Evolutionary conservation across 2,329 filamentous ascomycete species (phyloP).

Genomic region (Dactylonectria macrodidyma): DNA sequence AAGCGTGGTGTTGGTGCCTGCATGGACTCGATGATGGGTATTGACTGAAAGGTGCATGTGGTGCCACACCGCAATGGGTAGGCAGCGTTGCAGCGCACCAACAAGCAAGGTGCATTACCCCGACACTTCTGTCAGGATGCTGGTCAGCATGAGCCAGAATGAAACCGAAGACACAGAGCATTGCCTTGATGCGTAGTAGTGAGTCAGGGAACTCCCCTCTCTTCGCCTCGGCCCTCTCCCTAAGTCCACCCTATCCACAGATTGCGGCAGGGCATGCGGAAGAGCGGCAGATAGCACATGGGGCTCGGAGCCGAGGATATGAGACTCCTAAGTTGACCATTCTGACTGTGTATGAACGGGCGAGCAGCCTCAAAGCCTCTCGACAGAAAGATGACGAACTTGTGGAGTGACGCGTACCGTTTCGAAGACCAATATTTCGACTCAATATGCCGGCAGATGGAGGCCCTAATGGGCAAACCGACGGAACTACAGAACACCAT

Average conservation of each 20-base stretch:
- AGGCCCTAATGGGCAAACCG: background rate
- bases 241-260: background rate
- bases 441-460: background rate
- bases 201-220: background rate
- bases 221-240: background rate
- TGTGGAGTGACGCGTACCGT: background rate
- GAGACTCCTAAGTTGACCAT: background rate
- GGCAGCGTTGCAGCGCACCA: constrained; percentile 2
- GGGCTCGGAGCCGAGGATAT: constrained; percentile 14
- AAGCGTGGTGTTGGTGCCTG: constrained; percentile 1
- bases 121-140: constrained; percentile 2
- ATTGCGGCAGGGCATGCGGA: background rate
- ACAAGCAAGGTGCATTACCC: background rate
- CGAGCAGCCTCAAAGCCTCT: background rate
- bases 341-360: background rate
- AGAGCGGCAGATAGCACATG: constrained; percentile 2
- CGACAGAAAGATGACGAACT: background rate
- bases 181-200: background rate
- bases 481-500: background rate
- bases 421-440: background rate
- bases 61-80: background rate
- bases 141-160: background rate
- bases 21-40: background rate
- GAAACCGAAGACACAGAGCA: background rate
- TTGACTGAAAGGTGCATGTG: background rate